Evolutionary conservation across 768 basidiomycete species (phyloP).

Genomic region (Cystobasidium tubakii): DNA sequence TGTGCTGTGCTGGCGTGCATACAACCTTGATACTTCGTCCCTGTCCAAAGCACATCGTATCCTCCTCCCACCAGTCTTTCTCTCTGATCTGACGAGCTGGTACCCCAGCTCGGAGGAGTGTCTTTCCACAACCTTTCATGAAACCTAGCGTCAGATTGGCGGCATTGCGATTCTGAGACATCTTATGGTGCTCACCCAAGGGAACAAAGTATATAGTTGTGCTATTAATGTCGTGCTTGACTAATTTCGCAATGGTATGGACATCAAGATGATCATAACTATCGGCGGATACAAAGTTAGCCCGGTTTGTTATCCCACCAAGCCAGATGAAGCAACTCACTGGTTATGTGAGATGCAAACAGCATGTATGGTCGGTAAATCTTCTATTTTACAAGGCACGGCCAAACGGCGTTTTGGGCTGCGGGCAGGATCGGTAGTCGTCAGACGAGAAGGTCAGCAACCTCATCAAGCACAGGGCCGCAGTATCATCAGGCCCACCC

Average conservation of each 20-base stretch:
- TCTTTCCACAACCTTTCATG: conserved; percentile 46
- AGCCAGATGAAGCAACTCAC: conserved; percentile 46
- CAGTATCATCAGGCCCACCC: conserved; percentile 6
- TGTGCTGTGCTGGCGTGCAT: conserved; percentile 54
- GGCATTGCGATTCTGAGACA: no score
- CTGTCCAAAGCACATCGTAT: conserved; percentile 40
- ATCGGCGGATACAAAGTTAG: neutral
- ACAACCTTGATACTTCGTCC: conserved; percentile 42
- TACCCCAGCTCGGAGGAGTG: conserved; percentile 49
- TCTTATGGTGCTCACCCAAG: no score
- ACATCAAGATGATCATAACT: conserved; percentile 55
- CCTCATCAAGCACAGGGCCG: no score
- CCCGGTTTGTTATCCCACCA: no score
- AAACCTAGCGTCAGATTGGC: neutral
- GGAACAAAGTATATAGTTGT: conserved; percentile 51
- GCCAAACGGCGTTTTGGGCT: conserved; percentile 43
- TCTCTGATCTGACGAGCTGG: conserved; percentile 49
- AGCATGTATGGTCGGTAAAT: conserved; percentile 52
- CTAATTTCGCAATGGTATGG: conserved; percentile 48
- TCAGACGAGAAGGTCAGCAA: neutral
- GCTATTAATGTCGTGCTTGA: conserved; percentile 40
- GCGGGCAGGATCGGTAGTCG: no score
- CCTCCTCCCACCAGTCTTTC: conserved; percentile 53
- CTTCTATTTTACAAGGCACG: conserved; percentile 51
- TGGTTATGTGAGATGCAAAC: conserved; percentile 54